These are phyloP conservation scores for Voacanga thouarsii DNA, from an alignment of 257 asterid species.

Conservation along the genomic window DNA sequence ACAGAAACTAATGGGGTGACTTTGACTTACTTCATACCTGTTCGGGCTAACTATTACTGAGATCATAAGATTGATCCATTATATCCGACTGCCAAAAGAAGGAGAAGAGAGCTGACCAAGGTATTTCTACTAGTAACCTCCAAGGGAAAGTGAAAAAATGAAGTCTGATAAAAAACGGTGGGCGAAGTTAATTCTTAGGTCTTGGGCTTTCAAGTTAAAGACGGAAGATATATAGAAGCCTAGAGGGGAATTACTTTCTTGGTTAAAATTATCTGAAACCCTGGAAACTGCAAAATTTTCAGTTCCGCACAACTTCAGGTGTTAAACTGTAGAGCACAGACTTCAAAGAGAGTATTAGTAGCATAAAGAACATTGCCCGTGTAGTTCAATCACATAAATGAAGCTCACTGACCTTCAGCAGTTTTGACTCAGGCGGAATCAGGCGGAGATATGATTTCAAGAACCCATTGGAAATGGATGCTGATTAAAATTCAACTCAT, in stretches of 20 bases:
- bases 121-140: neutral
- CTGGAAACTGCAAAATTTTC: conserved; percentile 34
- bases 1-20: neutral
- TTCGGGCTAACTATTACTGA: neutral
- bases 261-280: conserved; percentile 26
- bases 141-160: neutral
- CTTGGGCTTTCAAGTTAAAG: conserved; percentile 8
- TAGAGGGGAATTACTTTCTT: conserved; percentile 3
- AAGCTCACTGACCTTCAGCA: conserved; percentile 32
- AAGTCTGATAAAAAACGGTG: conserved; percentile 1
- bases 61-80: neutral
- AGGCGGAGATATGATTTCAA: conserved; percentile 12
- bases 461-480: conserved; percentile 14
- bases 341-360: conserved; percentile 36
- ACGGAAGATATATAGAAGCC: conserved; percentile 5
- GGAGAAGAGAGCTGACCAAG: neutral
- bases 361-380: conserved; percentile 71
- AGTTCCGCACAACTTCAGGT: conserved; percentile 42
- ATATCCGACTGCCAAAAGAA: neutral
- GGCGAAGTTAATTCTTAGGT: neutral
- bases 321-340: conserved; percentile 32
- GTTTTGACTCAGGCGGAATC: conserved; percentile 32
- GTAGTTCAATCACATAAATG: conserved; percentile 73
- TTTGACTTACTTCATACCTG: neutral
- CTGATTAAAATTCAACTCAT: neutral